Conservation (phyloP, 345 rosid species). For the Ceriops decandra region DNA sequence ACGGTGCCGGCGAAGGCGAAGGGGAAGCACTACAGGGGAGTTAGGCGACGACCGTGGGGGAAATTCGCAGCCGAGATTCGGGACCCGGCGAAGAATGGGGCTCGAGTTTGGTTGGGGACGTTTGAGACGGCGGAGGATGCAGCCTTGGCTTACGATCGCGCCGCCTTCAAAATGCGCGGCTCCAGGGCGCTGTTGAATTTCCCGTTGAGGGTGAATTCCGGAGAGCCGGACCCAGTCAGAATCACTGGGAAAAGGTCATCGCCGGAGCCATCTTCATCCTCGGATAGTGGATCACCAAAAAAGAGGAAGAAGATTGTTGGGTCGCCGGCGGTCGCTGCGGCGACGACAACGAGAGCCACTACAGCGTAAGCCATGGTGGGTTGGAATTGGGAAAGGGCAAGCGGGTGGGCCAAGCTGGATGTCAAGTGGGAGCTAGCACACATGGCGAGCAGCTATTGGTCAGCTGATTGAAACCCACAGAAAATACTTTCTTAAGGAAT, state of each 20-base stretch:
- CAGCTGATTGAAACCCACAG: conserved; percentile 12
- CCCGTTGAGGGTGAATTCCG: conserved; percentile 81
- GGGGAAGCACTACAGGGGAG: conserved; percentile 92
- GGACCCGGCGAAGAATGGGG: conserved; percentile 97
- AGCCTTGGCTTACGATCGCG: conserved; percentile 90
- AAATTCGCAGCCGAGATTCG: conserved; percentile 98
- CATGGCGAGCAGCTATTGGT: conserved; percentile 38
- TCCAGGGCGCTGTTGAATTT: conserved; percentile 88
- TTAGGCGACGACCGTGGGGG: conserved; percentile 99
- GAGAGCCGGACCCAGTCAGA: conserved; percentile 95
- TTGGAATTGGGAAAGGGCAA: conserved; percentile 18
- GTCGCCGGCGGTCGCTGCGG: conserved; percentile 15
- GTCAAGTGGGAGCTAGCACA: conserved; percentile 33
- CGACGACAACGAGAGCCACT: neutral
- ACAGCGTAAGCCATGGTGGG: conserved; percentile 13
- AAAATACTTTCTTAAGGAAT: neutral
- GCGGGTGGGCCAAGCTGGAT: conserved; percentile 21
- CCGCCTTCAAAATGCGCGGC: conserved; percentile 96
- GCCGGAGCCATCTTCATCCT: conserved; percentile 47
- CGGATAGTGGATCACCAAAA: conserved; percentile 50
- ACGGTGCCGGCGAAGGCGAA: conserved; percentile 28
- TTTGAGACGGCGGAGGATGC: conserved; percentile 98
- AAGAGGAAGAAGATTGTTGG: conserved; percentile 47
- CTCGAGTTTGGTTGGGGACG: conserved; percentile 97
- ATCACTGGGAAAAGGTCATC: conserved; percentile 72